Evolutionary conservation across 2,329 filamentous ascomycete species (phyloP), one percentile per base, ranked within the genome.

Genomic region (Fusarium brachygibbosum): DNA sequence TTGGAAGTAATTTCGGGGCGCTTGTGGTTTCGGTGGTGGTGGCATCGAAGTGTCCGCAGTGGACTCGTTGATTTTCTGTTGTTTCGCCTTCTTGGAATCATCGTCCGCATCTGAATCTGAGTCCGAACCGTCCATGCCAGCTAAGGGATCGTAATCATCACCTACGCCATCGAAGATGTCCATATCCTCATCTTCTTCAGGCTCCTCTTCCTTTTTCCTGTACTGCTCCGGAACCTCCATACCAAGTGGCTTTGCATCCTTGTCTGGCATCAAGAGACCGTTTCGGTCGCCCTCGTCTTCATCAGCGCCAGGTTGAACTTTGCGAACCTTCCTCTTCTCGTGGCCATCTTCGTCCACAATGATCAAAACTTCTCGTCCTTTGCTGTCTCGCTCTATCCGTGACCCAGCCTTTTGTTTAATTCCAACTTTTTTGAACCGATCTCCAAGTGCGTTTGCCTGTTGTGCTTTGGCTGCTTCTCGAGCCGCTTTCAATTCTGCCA

Each of bases 81-180:
- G 55, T 17, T 68, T 63, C n/a, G 46, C 63, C 64, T 69, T 76
- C 63, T 69, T 75, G n/a, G 55, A 48, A 32, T 76, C 72, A n/a
- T 81, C 79, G 37, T 82, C 80, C 1, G 81, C 80, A 3, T 80
- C 80, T 19, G 83, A 82, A 74, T 79, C 84, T 1, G 80, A 83
- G n/a, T 82, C 83, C 9, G 80, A 82, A 21, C 69, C 81, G 16
- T 79, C 84, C 69, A 91, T 79, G 8, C 83, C 89, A 4, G 88
- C 89, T 41, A 92, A 77, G 2, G 90, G 90, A 74, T 92, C 85
- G 74, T 92, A 92, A 72, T 91, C 89, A 58, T 89, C 88, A 5
- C 86, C 89, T 1, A 83, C 88, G 54, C 86, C 88, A 38, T 88
- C 89, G 68, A 92, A 92, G 10, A 92, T 92, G 70, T 91, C 83